These are phyloP conservation scores for Eimeria falciformis DNA, from an alignment of 169 alveolate species.

Conservation along the genomic window DNA sequence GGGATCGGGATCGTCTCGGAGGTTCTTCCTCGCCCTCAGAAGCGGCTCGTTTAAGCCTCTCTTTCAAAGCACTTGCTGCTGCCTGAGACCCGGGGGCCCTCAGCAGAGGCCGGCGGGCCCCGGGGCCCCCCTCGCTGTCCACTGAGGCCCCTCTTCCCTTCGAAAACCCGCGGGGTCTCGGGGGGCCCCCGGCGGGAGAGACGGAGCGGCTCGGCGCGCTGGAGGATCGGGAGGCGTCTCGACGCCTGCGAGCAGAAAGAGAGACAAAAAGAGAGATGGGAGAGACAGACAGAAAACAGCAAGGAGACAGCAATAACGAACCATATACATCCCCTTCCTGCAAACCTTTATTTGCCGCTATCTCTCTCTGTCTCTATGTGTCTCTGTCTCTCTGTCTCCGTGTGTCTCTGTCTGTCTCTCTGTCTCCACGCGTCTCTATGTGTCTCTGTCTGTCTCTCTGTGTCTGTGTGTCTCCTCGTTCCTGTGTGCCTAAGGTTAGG, in stretches of 20 bases:
- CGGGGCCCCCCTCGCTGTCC: background rate
- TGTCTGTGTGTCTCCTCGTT: background rate
- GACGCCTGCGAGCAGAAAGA: background rate
- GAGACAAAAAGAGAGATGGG: background rate
- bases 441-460: background rate
- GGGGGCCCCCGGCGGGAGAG: constrained; percentile 6
- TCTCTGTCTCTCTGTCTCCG: background rate
- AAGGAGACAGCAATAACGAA: too few species aligned
- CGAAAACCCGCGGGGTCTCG: background rate
- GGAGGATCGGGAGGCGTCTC: constrained; percentile 34
- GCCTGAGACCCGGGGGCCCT: constrained; percentile 4
- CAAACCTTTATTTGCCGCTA: background rate
- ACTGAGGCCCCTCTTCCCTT: background rate
- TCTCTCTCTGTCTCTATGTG: background rate
- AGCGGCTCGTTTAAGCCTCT: constrained; percentile 21
- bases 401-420: too few species aligned
- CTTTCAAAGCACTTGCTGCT: constrained; percentile 33
- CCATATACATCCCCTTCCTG: too few species aligned
- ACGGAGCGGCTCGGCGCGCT: constrained; percentile 38
- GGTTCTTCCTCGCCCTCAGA: background rate
- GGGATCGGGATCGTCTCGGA: constrained; percentile 26
- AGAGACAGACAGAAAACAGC: too few species aligned
- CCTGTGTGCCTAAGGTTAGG: background rate
- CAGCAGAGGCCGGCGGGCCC: constrained; percentile 10
- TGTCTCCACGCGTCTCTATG: too few species aligned